Conservation (phyloP, 371 early-diverging fungal genomes). For the Umbelopsis sp. region DNA sequence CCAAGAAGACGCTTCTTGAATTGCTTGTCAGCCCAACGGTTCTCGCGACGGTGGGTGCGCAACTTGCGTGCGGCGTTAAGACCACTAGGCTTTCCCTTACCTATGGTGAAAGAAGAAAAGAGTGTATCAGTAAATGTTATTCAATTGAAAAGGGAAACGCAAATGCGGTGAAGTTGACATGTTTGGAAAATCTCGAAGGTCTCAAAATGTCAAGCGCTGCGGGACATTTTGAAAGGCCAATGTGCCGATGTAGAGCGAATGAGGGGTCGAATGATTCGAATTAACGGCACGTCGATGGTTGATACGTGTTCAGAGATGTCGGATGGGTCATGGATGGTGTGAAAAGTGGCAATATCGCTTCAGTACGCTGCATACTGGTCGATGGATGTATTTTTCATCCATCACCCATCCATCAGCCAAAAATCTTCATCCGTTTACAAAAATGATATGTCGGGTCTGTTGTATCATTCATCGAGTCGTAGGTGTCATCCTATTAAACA, state of each 20-base stretch:
- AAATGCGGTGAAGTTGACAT: background rate
- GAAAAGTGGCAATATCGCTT: background rate
- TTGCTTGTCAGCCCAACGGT: constrained; percentile 99
- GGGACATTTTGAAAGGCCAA: background rate
- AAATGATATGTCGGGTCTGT: background rate
- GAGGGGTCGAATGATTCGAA: no score
- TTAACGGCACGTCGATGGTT: no score
- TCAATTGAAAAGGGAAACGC: background rate
- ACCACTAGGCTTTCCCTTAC: constrained; percentile 96
- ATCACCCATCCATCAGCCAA: background rate
- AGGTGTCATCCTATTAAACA: background rate
- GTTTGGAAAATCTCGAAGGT: background rate
- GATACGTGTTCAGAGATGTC: background rate
- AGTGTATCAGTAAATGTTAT: background rate
- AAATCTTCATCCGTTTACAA: background rate
- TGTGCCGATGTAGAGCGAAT: no score
- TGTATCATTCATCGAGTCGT: background rate
- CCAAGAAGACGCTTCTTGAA: constrained; percentile 99
- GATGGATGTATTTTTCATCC: background rate
- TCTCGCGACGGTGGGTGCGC: constrained; percentile 94
- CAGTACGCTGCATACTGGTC: background rate
- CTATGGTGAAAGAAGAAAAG: constrained; percentile 35
- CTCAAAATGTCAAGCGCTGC: background rate
- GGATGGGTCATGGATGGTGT: background rate
- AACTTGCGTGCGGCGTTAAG: constrained; percentile 99